A percentile compares a stretch with the other conserved stretches of the same genome.
Evolutionary conservation across 2,329 filamentous ascomycete species (phyloP).

Genomic region (Chaetomium globosum): DNA sequence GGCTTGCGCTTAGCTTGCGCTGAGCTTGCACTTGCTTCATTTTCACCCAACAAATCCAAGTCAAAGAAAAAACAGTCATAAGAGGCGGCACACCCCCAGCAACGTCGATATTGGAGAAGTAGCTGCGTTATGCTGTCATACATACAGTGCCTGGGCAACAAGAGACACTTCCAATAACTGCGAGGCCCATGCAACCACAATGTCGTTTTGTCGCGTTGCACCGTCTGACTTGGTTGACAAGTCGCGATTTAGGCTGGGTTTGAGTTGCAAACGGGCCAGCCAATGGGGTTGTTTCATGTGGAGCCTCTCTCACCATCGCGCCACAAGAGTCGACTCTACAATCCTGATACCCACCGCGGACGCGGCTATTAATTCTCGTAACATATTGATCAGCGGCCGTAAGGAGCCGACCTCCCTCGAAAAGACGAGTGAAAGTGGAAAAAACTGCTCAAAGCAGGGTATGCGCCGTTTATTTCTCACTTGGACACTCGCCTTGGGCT

Average conservation of each 20-base stretch:
- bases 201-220: constrained; percentile 19
- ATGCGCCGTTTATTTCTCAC: background rate
- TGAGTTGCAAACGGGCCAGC: constrained; percentile 20
- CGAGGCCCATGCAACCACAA: constrained; percentile 1
- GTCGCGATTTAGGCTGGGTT: constrained; percentile 30
- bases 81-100: background rate
- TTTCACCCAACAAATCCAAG: background rate
- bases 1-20: background rate
- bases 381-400: constrained; percentile 19
- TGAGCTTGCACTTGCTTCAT: background rate
- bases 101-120: background rate
- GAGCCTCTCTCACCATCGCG: constrained; percentile 7
- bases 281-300: constrained; percentile 24
- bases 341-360: constrained; percentile 15
- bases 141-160: background rate
- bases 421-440: background rate
- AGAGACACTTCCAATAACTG: background rate
- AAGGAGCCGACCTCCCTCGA: constrained; percentile 8
- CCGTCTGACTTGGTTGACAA: constrained; percentile 19
- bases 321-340: background rate
- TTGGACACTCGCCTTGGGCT: background rate
- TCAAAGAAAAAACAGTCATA: background rate
- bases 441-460: background rate
- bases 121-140: background rate
- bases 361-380: constrained; percentile 14